Conservation (phyloP, 2,329 filamentous ascomycete genomes). For the Pyrenophora graminea region DNA sequence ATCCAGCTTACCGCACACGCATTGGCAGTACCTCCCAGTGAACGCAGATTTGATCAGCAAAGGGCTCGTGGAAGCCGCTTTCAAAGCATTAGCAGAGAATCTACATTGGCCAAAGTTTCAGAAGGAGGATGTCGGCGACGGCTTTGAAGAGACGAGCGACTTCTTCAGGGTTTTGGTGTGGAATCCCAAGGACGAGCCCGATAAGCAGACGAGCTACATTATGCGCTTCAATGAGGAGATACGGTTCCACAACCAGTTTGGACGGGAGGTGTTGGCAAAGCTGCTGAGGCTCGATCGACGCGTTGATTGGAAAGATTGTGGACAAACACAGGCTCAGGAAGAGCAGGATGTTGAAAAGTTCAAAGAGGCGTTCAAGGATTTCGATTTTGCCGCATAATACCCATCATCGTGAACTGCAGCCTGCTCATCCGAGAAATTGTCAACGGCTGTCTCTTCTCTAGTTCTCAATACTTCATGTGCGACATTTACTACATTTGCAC, state of each 20-base stretch:
- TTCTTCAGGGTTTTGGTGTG: slow-evolving; percentile 86
- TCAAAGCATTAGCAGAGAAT: slow-evolving; percentile 87
- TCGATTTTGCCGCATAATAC: slow-evolving; percentile 71
- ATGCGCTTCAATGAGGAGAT: slow-evolving; percentile 73
- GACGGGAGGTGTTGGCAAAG: slow-evolving; percentile 84
- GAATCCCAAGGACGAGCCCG: slow-evolving; percentile 57
- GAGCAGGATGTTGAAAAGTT: slow-evolving; percentile 76
- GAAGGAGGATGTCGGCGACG: slow-evolving; percentile 48
- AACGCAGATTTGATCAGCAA: slow-evolving; percentile 68
- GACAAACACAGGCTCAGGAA: slow-evolving; percentile 78
- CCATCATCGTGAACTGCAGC: background rate
- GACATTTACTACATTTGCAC: background rate
- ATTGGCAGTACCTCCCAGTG: slow-evolving; percentile 91
- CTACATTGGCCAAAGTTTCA: slow-evolving; percentile 61
- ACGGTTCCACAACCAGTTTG: slow-evolving; percentile 90
- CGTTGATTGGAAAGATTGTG: slow-evolving; percentile 83
- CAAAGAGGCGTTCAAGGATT: slow-evolving; percentile 78
- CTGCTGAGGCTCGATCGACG: slow-evolving; percentile 78
- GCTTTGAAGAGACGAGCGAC: slow-evolving; percentile 55
- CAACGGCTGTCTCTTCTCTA: background rate
- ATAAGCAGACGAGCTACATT: slow-evolving; percentile 71
- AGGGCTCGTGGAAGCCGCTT: slow-evolving; percentile 83
- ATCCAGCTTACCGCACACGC: slow-evolving; percentile 77
- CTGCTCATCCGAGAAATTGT: background rate
- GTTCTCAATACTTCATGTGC: background rate